These are phyloP conservation scores for Salvia sclarea DNA, from an alignment of 305 asterid genomes.

Conservation along the genomic window DNA sequence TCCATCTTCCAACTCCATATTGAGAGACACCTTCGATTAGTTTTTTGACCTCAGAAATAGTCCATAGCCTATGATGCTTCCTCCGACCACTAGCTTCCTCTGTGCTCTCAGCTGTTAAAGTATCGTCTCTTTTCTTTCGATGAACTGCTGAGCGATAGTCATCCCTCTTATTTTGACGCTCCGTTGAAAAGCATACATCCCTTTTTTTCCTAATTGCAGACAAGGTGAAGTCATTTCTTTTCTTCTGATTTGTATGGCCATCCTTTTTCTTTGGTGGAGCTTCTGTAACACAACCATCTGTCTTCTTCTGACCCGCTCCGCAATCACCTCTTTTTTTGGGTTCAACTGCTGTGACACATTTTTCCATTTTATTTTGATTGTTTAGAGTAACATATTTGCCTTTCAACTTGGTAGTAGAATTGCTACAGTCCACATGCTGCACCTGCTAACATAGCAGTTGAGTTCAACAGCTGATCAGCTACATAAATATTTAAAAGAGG, in stretches of 20 bases:
- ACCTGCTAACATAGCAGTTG: slow-evolving; percentile 34
- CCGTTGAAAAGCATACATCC: slow-evolving; percentile 19
- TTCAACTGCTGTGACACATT: slow-evolving; percentile 13
- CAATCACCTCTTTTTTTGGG: slow-evolving; percentile 26
- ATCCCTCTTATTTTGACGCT: slow-evolving; percentile 30
- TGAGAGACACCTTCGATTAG: slow-evolving; percentile 86
- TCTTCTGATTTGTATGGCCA: slow-evolving; percentile 22
- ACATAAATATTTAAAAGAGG: slow-evolving; percentile 6
- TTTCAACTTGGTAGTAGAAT: slow-evolving; percentile 32
- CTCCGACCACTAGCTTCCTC: slow-evolving; percentile 60
- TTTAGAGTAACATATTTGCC: slow-evolving; percentile 34
- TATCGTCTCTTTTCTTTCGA: slow-evolving; percentile 36
- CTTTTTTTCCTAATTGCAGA: slow-evolving; percentile 33
- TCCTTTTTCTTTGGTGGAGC: slow-evolving; percentile 31
- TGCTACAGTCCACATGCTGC: slow-evolving; percentile 25
- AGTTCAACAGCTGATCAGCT: slow-evolving; percentile 9
- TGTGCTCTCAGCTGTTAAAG: slow-evolving; percentile 35
- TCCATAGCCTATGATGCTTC: slow-evolving; percentile 85
- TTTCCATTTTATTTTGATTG: slow-evolving; percentile 28
- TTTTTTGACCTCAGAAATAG: slow-evolving; percentile 69
- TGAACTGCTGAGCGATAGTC: slow-evolving; percentile 28
- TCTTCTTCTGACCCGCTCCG: slow-evolving; percentile 23
- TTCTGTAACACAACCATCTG: slow-evolving; percentile 2
- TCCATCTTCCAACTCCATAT: slow-evolving; percentile 93
- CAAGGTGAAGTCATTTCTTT: slow-evolving; percentile 24